Evolutionary conservation across 257 asterid genomes (phyloP), one percentile per base, ranked within the genome.

Genomic region (Nicotiana benthamiana): DNA sequence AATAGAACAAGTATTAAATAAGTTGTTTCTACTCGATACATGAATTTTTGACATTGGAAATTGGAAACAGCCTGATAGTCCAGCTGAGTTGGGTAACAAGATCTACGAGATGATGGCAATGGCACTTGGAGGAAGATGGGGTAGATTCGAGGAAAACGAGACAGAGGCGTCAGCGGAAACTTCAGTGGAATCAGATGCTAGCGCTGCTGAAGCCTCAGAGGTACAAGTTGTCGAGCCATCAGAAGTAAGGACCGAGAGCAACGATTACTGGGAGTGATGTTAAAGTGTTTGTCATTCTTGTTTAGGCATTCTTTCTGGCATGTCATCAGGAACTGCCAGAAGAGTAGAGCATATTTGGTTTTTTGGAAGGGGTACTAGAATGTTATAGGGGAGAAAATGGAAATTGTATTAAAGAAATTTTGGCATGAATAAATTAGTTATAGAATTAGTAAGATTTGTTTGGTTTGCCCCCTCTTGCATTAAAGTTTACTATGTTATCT

Each of bases 61-160:
- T 26, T 59, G 63, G 56, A 6, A 43, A 67, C 94, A 96, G 99
- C 98, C 99, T 2, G 99, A 96, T 34, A 93, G 98, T 83, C 98
- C 99, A 9, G 88, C 98, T 15, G 99, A 96, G 87, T 88, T 94
- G 75, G 94, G 99, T 16, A 93, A 88, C 94, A 96, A 94, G 90
- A 96, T 96, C 70, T 96, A 96, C 12, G 97, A 96, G 84, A 93
- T 96, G 99, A 96, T 96, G 99, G 94, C 97, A 13, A 90, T 96
- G 96, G 99, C 99, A 68, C 95, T 96, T 20, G 99, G 99, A 78
- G 99, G 99, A 81, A 89, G 94, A 83, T 96, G 99, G 99, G 99
- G 99, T 18, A 83, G 99, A 86, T 64, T 62, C 0, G 95, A 96
- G 76, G 97, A 88, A 52, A 86, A 87, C 0, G 90, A 81, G 51